These are phyloP conservation scores for Lachnellula subtilissima DNA, from an alignment of 2,329 filamentous ascomycete species.

Conservation along the genomic window DNA sequence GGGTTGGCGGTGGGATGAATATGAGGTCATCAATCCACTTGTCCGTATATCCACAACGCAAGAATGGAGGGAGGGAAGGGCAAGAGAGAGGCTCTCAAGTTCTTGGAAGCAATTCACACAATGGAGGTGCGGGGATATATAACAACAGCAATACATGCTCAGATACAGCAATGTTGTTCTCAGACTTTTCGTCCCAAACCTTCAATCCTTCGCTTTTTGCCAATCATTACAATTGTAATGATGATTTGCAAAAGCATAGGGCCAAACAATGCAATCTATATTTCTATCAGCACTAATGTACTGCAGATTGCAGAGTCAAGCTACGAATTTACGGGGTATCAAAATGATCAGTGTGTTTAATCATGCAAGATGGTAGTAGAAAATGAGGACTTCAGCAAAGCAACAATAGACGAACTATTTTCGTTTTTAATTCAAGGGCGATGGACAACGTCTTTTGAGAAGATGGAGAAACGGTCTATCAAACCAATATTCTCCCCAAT, in stretches of 20 bases:
- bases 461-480: no score
- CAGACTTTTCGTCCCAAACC: not conserved
- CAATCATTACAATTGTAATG: not conserved
- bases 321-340: constrained; percentile 8
- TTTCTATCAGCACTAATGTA: constrained; percentile 13
- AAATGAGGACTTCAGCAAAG: not conserved
- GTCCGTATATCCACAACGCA: no score
- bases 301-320: constrained; percentile 9
- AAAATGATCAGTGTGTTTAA: constrained; percentile 11
- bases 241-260: not conserved
- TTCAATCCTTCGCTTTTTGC: not conserved
- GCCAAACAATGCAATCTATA: constrained; percentile 17
- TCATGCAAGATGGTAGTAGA: not conserved
- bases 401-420: no score
- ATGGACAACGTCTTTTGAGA: no score
- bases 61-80: no score
- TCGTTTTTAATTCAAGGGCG: no score
- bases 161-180: not conserved
- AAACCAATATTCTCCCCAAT: no score
- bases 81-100: no score
- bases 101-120: not conserved
- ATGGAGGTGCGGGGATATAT: not conserved
- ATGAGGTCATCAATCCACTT: no score
- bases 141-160: not conserved
- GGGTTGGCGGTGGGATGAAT: no score